Evolutionary conservation across 2,329 filamentous ascomycete species (phyloP).

Genomic region (Talaromyces sp.): DNA sequence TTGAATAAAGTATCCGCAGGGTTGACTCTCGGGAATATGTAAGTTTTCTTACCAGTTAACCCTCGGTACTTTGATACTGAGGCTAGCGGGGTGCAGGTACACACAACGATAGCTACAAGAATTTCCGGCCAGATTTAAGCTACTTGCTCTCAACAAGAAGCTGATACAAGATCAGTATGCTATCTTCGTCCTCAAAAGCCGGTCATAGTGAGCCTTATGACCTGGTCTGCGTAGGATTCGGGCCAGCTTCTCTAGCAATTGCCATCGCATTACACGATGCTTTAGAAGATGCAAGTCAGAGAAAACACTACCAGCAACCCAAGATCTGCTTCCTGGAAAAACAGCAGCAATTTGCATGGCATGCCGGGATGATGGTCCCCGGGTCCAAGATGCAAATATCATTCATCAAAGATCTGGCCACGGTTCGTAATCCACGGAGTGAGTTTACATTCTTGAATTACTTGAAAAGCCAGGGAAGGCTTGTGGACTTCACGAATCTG

Average conservation of each 20-base stretch:
- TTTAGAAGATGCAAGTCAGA: constrained; percentile 47
- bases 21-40: not conserved
- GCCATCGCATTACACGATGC: constrained; percentile 84
- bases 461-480: constrained; percentile 72
- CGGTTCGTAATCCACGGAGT: constrained; percentile 79
- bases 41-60: not conserved
- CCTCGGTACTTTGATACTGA: not conserved
- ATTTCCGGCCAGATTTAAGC: not conserved
- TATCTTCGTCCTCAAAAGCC: not conserved
- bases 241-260: constrained; percentile 83
- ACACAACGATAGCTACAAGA: not conserved
- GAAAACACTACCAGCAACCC: constrained; percentile 40
- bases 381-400: constrained; percentile 97
- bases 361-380: constrained; percentile 89
- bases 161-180: not conserved
- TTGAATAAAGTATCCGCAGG: too few species aligned
- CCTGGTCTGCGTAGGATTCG: constrained; percentile 87
- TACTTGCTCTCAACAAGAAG: not conserved
- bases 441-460: constrained; percentile 97
- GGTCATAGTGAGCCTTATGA: constrained; percentile 61
- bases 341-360: constrained; percentile 82
- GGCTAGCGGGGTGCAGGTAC: constrained; percentile 2
- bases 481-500: constrained; percentile 88
- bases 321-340: constrained; percentile 86
- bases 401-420: constrained; percentile 94